Evolutionary conservation across 805 yeast species (phyloP).

Genomic region (Candida yuanshanica): DNA sequence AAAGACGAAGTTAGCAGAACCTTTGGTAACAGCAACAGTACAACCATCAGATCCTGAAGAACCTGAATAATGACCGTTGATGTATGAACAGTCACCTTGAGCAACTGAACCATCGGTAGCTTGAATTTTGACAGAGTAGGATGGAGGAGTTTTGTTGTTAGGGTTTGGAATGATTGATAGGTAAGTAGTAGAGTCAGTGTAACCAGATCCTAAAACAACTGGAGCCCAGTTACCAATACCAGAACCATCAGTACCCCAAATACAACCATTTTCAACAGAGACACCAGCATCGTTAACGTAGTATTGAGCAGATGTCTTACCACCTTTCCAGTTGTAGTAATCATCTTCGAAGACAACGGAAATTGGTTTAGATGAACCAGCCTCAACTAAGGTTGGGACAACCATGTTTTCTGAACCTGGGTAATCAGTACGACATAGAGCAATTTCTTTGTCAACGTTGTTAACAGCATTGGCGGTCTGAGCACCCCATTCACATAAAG

Average conservation of each 20-base stretch:
- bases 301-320: conserved; percentile 88
- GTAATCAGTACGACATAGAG: conserved; percentile 97
- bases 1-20: conserved; percentile 79
- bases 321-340: conserved; percentile 81
- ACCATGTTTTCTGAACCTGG: conserved; percentile 99
- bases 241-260: conserved; percentile 81
- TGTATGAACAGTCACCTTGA: conserved; percentile 75
- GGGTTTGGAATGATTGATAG: conserved; percentile 94
- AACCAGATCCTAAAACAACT: conserved; percentile 89
- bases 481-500: conserved; percentile 86
- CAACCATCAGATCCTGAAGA: conserved; percentile 74
- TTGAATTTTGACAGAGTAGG: conserved; percentile 74
- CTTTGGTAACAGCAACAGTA: conserved; percentile 84
- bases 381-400: conserved; percentile 77
- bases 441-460: conserved; percentile 59
- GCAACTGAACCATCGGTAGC: conserved; percentile 57
- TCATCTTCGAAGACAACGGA: conserved; percentile 73
- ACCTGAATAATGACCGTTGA: conserved; percentile 68
- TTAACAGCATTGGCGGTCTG: conserved; percentile 64
- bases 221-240: conserved; percentile 99
- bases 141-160: conserved; percentile 65
- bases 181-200: conserved; percentile 60
- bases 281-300: conserved; percentile 97
- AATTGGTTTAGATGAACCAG: conserved; percentile 60
- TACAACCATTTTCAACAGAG: conserved; percentile 82